Evolutionary conservation across 2,329 filamentous ascomycete genomes (phyloP).

Genomic region (Fusarium marasasianum): DNA sequence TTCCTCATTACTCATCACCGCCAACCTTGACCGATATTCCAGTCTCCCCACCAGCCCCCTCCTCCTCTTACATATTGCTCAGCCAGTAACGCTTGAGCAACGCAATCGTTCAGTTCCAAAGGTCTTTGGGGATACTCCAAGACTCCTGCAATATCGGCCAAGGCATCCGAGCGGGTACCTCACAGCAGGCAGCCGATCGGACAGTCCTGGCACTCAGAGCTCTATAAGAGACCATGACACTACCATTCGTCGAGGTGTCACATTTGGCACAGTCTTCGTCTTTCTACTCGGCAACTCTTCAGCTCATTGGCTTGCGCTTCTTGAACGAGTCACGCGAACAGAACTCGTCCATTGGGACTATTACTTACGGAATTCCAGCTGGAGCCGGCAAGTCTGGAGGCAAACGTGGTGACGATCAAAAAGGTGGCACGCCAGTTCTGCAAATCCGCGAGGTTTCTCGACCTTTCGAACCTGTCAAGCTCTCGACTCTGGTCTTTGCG

Average conservation of each 20-base stretch:
- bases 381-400: slow-evolving; percentile 25
- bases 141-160: slow-evolving; percentile 23
- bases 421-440: slow-evolving; percentile 49
- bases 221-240: slow-evolving; percentile 47
- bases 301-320: slow-evolving; percentile 80
- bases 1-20: slow-evolving; percentile 32
- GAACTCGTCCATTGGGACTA: slow-evolving; percentile 48
- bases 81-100: slow-evolving; percentile 32
- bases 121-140: slow-evolving; percentile 24
- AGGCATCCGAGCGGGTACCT: slow-evolving; percentile 38
- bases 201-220: slow-evolving; percentile 23
- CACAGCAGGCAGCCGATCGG: slow-evolving; percentile 34
- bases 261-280: slow-evolving; percentile 82
- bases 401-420: slow-evolving; percentile 39
- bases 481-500: slow-evolving; percentile 70
- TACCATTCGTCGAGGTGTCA: slow-evolving; percentile 71
- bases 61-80: slow-evolving; percentile 15
- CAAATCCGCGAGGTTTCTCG: slow-evolving; percentile 56
- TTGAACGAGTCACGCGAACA: slow-evolving; percentile 39
- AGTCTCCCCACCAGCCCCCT: slow-evolving; percentile 32
- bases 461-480: slow-evolving; percentile 52
- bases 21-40: slow-evolving; percentile 35
- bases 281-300: slow-evolving; percentile 82
- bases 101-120: slow-evolving; percentile 9
- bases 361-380: slow-evolving; percentile 52